Percentiles rank a stretch among this genome's conserved stretches.
Evolutionary conservation across 2,329 filamentous ascomycete genomes (phyloP).

Genomic region (Cercospora sp.): DNA sequence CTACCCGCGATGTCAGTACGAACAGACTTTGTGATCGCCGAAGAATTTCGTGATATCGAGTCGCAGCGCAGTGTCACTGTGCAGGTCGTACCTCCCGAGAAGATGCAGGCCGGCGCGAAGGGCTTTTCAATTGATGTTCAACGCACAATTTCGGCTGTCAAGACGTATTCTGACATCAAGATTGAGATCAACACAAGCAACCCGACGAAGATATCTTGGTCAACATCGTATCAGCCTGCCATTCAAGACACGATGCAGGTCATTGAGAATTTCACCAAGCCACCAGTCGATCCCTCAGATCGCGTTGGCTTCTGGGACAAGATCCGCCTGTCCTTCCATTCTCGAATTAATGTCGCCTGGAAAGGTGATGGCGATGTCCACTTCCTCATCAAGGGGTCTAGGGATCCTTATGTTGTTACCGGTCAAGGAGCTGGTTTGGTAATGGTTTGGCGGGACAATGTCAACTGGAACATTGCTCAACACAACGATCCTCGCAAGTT

Average conservation of each 20-base stretch:
- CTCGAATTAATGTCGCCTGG: conserved; percentile 84
- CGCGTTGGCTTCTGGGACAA: conserved; percentile 98
- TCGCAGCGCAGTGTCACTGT: conserved; percentile 80
- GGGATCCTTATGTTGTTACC: conserved; percentile 91
- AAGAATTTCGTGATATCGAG: conserved; percentile 80
- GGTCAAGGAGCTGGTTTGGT: conserved; percentile 92
- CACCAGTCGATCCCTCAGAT: conserved; percentile 89
- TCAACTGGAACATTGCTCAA: conserved; percentile 80
- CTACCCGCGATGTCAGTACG: conserved; percentile 79
- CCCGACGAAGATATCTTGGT: conserved; percentile 94
- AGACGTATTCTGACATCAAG: conserved; percentile 90
- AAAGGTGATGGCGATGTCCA: conserved; percentile 95
- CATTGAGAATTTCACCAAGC: conserved; percentile 95
- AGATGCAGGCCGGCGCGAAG: conserved; percentile 56
- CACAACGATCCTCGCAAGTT: conserved; percentile 87
- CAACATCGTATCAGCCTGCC: conserved; percentile 93
- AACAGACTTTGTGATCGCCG: conserved; percentile 92
- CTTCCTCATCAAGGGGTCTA: conserved; percentile 79
- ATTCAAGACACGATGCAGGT: conserved; percentile 99
- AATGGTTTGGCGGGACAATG: conserved; percentile 97
- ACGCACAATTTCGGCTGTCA: conserved; percentile 89
- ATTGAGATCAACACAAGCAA: conserved; percentile 91
- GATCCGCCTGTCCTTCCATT: conserved; percentile 91
- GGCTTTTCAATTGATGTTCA: conserved; percentile 83
- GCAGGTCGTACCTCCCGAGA: conserved; percentile 74